Percentiles rank a stretch among this genome's conserved stretches.
Evolutionary conservation across 805 yeast genomes (phyloP).

Genomic region (Starmerella ratchasimensis): DNA sequence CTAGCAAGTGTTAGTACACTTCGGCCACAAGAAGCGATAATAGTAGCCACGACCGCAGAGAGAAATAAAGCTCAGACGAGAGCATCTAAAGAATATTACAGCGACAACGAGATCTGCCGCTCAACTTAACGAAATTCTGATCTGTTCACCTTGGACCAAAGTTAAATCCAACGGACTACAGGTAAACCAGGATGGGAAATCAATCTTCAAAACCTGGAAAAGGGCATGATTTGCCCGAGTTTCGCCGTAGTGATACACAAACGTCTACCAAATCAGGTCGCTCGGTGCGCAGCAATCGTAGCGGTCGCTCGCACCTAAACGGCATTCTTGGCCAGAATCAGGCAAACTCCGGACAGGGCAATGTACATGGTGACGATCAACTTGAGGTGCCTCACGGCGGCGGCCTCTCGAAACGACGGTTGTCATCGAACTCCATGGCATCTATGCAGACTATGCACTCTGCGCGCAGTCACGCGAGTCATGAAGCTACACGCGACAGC

Average conservation of each 20-base stretch:
- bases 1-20: too few species aligned
- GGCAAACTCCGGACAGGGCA: neutral
- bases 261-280: conserved; percentile 24
- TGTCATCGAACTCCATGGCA: conserved; percentile 13
- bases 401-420: conserved; percentile 8
- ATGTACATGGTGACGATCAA: neutral
- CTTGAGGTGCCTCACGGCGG: conserved; percentile 1
- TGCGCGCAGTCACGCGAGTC: too few species aligned
- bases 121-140: too few species aligned
- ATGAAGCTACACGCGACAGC: too few species aligned
- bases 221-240: conserved; percentile 17
- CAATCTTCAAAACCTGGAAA: conserved; percentile 23
- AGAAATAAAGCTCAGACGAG: too few species aligned
- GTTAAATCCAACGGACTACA: neutral
- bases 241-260: conserved; percentile 31
- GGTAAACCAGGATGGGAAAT: conserved; percentile 28
- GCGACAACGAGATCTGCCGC: too few species aligned
- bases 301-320: conserved; percentile 7
- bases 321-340: neutral
- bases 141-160: conserved; percentile 1
- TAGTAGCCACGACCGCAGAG: too few species aligned
- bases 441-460: conserved; percentile 18
- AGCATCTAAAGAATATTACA: too few species aligned
- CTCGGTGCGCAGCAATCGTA: conserved; percentile 15
- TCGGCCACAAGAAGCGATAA: too few species aligned